Evolutionary conservation across 2,329 filamentous ascomycete species (phyloP).

Genomic region (Bipolaris cookei): DNA sequence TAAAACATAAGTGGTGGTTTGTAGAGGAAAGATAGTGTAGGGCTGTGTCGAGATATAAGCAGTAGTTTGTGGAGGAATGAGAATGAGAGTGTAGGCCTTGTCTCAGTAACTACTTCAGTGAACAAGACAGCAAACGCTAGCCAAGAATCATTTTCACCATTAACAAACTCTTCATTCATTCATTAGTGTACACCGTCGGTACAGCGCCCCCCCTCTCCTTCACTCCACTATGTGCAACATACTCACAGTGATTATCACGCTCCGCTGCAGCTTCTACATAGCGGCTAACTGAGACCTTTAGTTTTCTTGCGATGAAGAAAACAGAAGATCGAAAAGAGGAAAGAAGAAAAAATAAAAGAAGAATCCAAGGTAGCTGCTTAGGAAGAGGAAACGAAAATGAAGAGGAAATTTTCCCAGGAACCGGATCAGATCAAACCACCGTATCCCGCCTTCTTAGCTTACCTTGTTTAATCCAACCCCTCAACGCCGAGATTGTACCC

Average conservation of each 20-base stretch:
- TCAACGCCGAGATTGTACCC: not conserved
- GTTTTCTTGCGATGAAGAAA: not conserved
- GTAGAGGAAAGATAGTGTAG: too few species aligned
- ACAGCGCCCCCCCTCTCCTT: not conserved
- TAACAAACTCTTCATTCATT: too few species aligned
- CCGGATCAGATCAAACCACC: not conserved
- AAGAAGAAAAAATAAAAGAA: not conserved
- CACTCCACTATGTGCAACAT: not conserved
- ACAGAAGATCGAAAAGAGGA: not conserved
- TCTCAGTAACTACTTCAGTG: too few species aligned
- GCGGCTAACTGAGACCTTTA: not conserved
- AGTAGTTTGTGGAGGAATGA: too few species aligned
- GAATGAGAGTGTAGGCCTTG: too few species aligned
- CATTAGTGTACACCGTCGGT: too few species aligned
- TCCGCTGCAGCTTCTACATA: not conserved
- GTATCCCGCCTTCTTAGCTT: conserved; percentile 1
- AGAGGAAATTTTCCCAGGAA: not conserved
- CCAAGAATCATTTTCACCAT: too few species aligned
- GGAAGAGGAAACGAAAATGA: not conserved
- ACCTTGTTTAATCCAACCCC: conserved; percentile 5
- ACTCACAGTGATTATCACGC: not conserved
- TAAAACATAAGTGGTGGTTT: not conserved
- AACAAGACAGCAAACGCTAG: too few species aligned
- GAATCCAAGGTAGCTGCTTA: not conserved
- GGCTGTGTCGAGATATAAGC: too few species aligned